Evolutionary conservation across 164 flowering plant species (phyloP).

Genomic region (Chloranthus sessilifolius): DNA sequence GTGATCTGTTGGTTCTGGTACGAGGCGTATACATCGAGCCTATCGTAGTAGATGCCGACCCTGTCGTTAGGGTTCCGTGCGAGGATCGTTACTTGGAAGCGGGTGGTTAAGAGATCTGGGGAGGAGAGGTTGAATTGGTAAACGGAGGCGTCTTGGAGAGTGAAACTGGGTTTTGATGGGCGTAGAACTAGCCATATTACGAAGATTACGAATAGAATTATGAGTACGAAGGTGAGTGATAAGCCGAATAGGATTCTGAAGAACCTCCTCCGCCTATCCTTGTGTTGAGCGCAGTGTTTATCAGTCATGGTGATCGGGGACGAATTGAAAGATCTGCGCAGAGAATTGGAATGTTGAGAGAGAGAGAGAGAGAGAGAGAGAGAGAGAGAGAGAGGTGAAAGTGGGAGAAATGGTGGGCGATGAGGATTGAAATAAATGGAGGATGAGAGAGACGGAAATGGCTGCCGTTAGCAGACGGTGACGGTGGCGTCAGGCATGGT

Average conservation of each 20-base stretch:
- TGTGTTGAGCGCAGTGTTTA: conserved; percentile 11
- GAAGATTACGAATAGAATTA: conserved; percentile 6
- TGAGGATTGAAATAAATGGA: no score
- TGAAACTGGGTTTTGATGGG: conserved; percentile 15
- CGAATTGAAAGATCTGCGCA: not conserved
- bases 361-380: no score
- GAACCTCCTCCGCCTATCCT: conserved; percentile 3
- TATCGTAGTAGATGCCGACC: conserved; percentile 19
- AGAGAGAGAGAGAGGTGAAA: no score
- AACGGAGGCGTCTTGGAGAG: conserved; percentile 14
- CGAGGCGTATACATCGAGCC: conserved; percentile 5
- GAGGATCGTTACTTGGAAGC: conserved; percentile 10
- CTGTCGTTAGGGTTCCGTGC: conserved; percentile 17
- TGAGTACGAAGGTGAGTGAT: conserved; percentile 6
- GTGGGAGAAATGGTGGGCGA: no score
- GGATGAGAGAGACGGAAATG: not conserved
- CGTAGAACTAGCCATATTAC: conserved; percentile 12
- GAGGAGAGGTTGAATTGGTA: conserved; percentile 14
- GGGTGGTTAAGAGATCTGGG: conserved; percentile 6
- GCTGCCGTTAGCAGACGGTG: not conserved
- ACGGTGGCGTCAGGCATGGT: not conserved
- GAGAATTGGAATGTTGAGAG: no score
- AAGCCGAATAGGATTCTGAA: not conserved
- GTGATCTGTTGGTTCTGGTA: conserved; percentile 20
- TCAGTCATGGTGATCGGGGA: conserved; percentile 4